A percentile compares a stretch with the other conserved stretches of the same genome.
phyloP scores from a whole-genome alignment of 2,329 filamentous ascomycete species.

The Penicillium sp. region DNA sequence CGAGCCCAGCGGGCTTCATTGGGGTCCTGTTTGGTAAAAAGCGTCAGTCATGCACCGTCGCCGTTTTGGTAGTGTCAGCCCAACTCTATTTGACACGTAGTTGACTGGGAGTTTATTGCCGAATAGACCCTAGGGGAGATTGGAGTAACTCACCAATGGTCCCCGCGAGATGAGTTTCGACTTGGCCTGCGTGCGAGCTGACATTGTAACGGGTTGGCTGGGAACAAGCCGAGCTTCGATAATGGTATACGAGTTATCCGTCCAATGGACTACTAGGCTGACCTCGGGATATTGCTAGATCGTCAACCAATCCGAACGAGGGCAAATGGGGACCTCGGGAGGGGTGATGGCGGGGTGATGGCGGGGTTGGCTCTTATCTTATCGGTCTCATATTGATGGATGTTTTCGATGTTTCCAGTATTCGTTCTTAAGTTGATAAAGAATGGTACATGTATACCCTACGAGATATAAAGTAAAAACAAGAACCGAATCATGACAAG shows the following conservation, averaged over 20 bases:
- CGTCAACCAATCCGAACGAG: neutral
- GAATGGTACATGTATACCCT: neutral
- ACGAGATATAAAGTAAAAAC: neutral
- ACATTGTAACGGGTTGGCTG: constrained; percentile 16
- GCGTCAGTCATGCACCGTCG: neutral
- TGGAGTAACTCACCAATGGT: constrained; percentile 32
- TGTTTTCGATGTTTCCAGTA: neutral
- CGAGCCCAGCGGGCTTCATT: constrained; percentile 44
- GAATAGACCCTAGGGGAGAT: neutral
- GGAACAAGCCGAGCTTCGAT: neutral
- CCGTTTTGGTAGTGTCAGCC: neutral
- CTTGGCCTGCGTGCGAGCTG: constrained; percentile 22
- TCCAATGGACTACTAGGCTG: neutral
- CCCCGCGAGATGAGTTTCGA: constrained; percentile 33
- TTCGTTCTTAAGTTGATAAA: neutral
- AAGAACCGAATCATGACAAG: neutral
- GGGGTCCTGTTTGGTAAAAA: constrained; percentile 28
- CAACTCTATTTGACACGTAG: neutral
- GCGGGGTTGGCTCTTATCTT: constrained; percentile 14
- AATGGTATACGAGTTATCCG: neutral
- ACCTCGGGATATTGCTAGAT: constrained; percentile 1
- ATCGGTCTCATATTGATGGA: neutral
- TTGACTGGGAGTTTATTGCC: neutral
- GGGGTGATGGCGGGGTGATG: constrained; percentile 5
- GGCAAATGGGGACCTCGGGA: neutral